These are phyloP conservation scores for Ammopiptanthus mongolicus DNA, from an alignment of 306 rosid genomes.

Conservation along the genomic window DNA sequence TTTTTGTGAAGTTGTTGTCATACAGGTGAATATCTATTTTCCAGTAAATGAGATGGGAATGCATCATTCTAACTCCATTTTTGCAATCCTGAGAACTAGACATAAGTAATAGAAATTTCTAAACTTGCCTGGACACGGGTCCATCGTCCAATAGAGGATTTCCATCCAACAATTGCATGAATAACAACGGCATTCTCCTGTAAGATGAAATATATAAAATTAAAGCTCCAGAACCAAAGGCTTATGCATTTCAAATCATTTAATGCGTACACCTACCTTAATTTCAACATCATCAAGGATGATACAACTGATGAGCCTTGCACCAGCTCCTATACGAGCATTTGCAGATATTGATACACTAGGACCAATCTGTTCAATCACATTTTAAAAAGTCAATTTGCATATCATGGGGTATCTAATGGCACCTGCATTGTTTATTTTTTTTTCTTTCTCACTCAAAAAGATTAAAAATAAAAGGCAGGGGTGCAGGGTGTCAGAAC, in stretches of 20 bases:
- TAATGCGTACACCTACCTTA: conserved; percentile 43
- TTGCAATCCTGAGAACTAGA: background rate
- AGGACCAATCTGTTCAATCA: conserved; percentile 77
- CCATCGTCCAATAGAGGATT: conserved; percentile 88
- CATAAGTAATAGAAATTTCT: background rate
- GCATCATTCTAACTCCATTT: conserved; percentile 1
- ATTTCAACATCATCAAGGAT: conserved; percentile 88
- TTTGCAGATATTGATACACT: conserved; percentile 94
- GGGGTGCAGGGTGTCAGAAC: background rate
- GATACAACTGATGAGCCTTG: conserved; percentile 84
- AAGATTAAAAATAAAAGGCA: background rate
- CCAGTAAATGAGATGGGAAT: background rate
- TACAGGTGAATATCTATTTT: background rate
- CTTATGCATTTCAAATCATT: background rate
- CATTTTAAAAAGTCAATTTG: conserved; percentile 16
- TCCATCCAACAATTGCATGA: conserved; percentile 96
- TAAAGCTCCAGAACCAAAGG: background rate
- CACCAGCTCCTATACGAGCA: conserved; percentile 94
- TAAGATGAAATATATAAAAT: conserved; percentile 8
- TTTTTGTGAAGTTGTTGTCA: background rate
- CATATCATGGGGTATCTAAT: background rate
- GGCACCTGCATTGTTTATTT: background rate
- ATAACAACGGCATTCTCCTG: conserved; percentile 89
- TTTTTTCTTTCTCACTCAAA: background rate
- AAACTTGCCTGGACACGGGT: conserved; percentile 83